Evolutionary conservation across 2,329 filamentous ascomycete genomes (phyloP), one percentile per base, ranked within the genome.

Genomic region (Sarocladium kiliense): DNA sequence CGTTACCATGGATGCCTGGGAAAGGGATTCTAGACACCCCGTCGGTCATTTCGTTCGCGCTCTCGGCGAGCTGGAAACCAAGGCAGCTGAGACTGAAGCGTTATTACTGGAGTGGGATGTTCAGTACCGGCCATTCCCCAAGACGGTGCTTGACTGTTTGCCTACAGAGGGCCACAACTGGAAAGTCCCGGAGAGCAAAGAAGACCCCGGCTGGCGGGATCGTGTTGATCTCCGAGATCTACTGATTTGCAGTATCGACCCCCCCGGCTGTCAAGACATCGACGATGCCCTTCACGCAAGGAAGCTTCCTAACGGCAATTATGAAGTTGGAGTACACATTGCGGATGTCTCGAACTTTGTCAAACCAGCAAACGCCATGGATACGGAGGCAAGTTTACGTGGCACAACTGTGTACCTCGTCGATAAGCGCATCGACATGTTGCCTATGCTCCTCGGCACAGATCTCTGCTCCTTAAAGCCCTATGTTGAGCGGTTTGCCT

Each of bases 291-390:
- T 99, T 6, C 95, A 99, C 70, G 92, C 94, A 6, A 82, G 86
- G 58, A 79, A 81, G 53, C 75, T 99, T 21, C 87, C 91, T 0
- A 97, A 97, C 64, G 94, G 95, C 42, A 97, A 97, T 69, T 92
- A 86, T 61, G 91, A 97, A 70, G 91, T 99, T 10, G 94, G 94
- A 60, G 94, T 99, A 16, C 95, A 99, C 71, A 99, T 99, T 71
- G 95, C 94, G 26, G 94, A 99, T 70, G 94, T 99, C n/a, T 97
- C 94, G 10, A 89, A 99, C 73, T 99, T 99, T 67, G 94, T 99
- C 65, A 96, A 94, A 72, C 92, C 95, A 25, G 91, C 89, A 70
- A 99, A 93, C 65, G 88, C 94, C 54, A 99, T 99, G 94, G 95
- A 99, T 68, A 83, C 86, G 49, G 94, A 99, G 73, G 94, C 94